Base-by-base conservation (phyloP, 1,284 basidiomycete genomes). In the Wallemia ichthyophaga region DNA sequence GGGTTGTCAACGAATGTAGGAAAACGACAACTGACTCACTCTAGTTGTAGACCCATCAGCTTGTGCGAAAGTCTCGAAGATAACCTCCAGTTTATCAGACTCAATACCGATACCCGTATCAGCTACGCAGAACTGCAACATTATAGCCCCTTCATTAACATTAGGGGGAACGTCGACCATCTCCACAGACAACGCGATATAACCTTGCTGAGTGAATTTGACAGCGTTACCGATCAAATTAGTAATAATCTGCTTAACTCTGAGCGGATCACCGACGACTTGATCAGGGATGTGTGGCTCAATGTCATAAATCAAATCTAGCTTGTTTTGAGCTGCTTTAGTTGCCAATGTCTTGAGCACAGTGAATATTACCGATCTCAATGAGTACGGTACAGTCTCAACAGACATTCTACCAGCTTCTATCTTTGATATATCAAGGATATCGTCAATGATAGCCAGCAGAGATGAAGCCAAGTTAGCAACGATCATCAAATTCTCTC, bases 331-430 rank as follows among this genome's bases (percentile, higher is more conserved):
- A 3, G 91, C 87, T 0, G 94, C 94, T 60, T 92, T 88, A 57
- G 96, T 91, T 65, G 95, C 92, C 57, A 99, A 78, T 1, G 92
- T 96, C 74, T 98, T 99, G 69, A 98, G 79, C 59, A 98, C 94
- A 32, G 87, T 87, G 68, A 96, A 98, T 58, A 96, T 87, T 9
- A 89, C 94, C 64, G 91, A 82, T 27, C 94, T 84, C 27, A 96
- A 77, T n/a, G 91, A 96, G 73, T 92, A 99, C 0, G 91, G 85
- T 32, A 96, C 91, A 61, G 91, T 85, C 70, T 99, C 94, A 81
- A 98, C 95, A 1, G 89, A 96, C 94, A 98, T 98, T 23, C 94
- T 82, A 61, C 94, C 94, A 56, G 92, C 92, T 72, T 98, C 92
- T 65, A 92, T 92, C 78, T 95, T 95, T 26, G 88, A 94, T 64